Evolutionary conservation across 768 basidiomycete species (phyloP), one percentile per base, ranked within the genome.

Genomic region (Boletus patriciae): DNA sequence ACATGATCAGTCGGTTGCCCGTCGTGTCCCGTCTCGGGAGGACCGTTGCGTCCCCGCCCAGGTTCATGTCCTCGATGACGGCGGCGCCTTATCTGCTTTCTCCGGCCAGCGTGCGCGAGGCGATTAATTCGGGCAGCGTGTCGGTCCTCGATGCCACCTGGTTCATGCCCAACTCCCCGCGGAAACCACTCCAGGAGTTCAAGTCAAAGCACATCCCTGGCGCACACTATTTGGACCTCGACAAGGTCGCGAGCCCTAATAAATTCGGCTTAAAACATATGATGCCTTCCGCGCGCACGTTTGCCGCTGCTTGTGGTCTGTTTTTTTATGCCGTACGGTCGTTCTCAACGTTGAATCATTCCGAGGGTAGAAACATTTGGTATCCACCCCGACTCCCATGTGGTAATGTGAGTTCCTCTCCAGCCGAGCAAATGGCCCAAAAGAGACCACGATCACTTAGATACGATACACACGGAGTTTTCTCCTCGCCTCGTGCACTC

Each of bases 161-260:
- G 96, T 88, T 91, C 71, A 97, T 98, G 96, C 96, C 95, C 49
- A 90, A 86, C 70, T 82, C 87, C 34, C 77, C 85, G 2, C 83
- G 94, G 53, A 84, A 83, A 49, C 79, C 89, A 3, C 70, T 71
- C n/a, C 71, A 82, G 31, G 94, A 96, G 72, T 95, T 85, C 61
- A 68, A 77, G 21, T 69, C 75, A 27, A 85, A 82, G 59, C 81
- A 87, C 34, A 81, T 97, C 34, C 89, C 88, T 6, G 78, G 80
- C 12, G 85, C 93, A 1, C 82, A 80, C 50, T 90, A 85, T 65
- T 79, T 94, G 61, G 88, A 94, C 68, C 76, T 95, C 25, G 94
- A 97, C 70, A 77, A 84, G 50, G 88, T 92, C 27, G 83, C 89
- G 1, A 85, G 83, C 56, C 73, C 82, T 10, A 87, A 92, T 68